Base-by-base conservation (phyloP, 2,329 filamentous ascomycete species). In the Aspergillus vadensis region DNA sequence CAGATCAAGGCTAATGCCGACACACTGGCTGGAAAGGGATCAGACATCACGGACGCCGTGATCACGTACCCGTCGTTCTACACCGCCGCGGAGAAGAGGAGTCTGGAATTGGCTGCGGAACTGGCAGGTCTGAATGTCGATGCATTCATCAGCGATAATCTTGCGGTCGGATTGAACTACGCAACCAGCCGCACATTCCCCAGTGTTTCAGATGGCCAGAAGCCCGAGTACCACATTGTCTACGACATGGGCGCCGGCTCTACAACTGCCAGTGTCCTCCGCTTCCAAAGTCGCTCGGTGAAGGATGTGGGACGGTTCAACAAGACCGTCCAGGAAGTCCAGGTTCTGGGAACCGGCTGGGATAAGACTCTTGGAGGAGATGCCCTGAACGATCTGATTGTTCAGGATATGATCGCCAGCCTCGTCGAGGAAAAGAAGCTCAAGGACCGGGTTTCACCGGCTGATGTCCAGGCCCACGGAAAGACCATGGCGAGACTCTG, bases 211-310 rank as follows among this genome's bases (percentile, higher is more conserved):
- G 88, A 95, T 57, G 92, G 91, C 57, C 89, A 86, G 65, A 92
- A 92, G 80, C 89, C 95, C 0, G 95, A 99, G 77, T 86, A 93
- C 69, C 92, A 99, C 79, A 80, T 99, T 75, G 87, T 99, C 30
- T 99, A 95, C 72, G 95, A 99, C 74, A 98, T 99, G 93, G 95
- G 95, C 67, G 93, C 95, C 67, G 95, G 95, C 4, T 97, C 92
- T 49, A 91, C 94, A 32, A 96, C 92, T 69, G 94, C 94, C 4
- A 95, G 92, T 6, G 82, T 99, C 55, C 79, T 99, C 74, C 90
- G 88, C 70, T 97, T 99, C 79, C 93, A 97, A 76, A 90, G 91
- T 73, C 88, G 89, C 68, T 88, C 85, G 1, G 89, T 98, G 64
- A 99, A 98, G 83, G 94, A 97, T 69, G 80, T 94, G 58, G 93